Base-by-base conservation (phyloP, 495 filamentous ascomycete species). In the Aspergillus carlsbadensis region DNA sequence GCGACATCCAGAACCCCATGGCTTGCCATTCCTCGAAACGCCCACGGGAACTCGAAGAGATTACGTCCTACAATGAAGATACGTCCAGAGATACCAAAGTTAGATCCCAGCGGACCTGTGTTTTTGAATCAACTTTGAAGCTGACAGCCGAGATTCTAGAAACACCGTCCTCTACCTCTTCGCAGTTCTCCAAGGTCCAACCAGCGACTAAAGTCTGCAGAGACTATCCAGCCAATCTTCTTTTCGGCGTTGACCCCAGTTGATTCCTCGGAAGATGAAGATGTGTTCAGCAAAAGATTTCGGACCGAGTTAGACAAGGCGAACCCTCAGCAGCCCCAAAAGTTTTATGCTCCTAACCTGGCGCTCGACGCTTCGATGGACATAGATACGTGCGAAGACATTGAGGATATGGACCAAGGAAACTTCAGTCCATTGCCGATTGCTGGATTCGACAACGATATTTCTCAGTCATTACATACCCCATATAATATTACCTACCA, bases 311-410 rank as follows among this genome's bases (percentile, higher is more conserved):
- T 42, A n/a, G 53, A 20, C 2, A 10, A 37, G n/a, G 15, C 26
- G 17, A 50, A 36, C 42, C 24, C 11, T 58, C 60, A 10, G 20
- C 54, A 8, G 21, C 15, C 41, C 37, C 56, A 42, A 14, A 2
- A 17, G 22, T n/a, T 22, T 22, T 51, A 24, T 5, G 13, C 41
- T 11, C 40, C 14, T n/a, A 31, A 43, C 2, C 53, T 65, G 11
- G 56, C 52, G 2, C 15, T 61, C 13, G 57, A 72, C 26, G 57
- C 55, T 13, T 49, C 58, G 8, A 68, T 72, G 45, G 82, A 87
- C 63, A 55, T 72, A 31, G 85, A 87, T 57, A 75, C 75, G 58
- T 78, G 83, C 37, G 83, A 42, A 81, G 78, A 68, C 8, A 17
- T 42, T 61, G 35, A 66, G 75, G 29, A 73, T 63, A 40, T 53